Conservation (phyloP, 1,139 yeast genomes). For the Nematodospora anomalae region DNA sequence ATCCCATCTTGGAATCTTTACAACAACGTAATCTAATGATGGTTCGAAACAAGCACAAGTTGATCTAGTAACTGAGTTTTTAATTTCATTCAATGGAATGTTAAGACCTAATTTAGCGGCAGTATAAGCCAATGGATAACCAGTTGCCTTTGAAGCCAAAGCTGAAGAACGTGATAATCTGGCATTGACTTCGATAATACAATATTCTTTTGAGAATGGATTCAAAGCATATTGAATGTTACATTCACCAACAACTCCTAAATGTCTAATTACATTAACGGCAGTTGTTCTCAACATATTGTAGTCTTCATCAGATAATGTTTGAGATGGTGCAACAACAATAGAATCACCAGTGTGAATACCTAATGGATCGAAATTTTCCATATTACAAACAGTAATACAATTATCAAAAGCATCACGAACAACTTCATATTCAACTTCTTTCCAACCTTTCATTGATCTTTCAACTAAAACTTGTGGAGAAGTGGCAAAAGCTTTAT, state of each 20-base stretch:
- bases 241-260: slow-evolving; percentile 99
- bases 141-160: slow-evolving; percentile 97
- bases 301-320: slow-evolving; percentile 93
- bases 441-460: slow-evolving; percentile 98
- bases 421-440: slow-evolving; percentile 97
- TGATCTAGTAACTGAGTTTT: slow-evolving; percentile 94
- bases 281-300: slow-evolving; percentile 98
- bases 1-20: slow-evolving; percentile 99
- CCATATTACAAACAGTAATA: slow-evolving; percentile 99
- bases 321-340: slow-evolving; percentile 98
- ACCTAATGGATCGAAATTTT: slow-evolving; percentile 97
- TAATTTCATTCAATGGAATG: slow-evolving; percentile 89
- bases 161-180: slow-evolving; percentile 97
- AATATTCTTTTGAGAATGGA: slow-evolving; percentile 91
- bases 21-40: slow-evolving; percentile 92
- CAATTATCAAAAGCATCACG: slow-evolving; percentile 96
- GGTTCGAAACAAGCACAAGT: slow-evolving; percentile 98
- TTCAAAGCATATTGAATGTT: slow-evolving; percentile 96
- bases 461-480: slow-evolving; percentile 97
- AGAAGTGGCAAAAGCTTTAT: slow-evolving; percentile 74
- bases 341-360: slow-evolving; percentile 99
- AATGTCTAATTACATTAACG: slow-evolving; percentile 92
- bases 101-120: slow-evolving; percentile 86
- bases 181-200: slow-evolving; percentile 97
- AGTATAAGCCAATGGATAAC: slow-evolving; percentile 96